A percentile compares a stretch with the other conserved stretches of the same genome.
phyloP scores from a whole-genome alignment of 441 rosid species.

The Brassica hybrid region DNA sequence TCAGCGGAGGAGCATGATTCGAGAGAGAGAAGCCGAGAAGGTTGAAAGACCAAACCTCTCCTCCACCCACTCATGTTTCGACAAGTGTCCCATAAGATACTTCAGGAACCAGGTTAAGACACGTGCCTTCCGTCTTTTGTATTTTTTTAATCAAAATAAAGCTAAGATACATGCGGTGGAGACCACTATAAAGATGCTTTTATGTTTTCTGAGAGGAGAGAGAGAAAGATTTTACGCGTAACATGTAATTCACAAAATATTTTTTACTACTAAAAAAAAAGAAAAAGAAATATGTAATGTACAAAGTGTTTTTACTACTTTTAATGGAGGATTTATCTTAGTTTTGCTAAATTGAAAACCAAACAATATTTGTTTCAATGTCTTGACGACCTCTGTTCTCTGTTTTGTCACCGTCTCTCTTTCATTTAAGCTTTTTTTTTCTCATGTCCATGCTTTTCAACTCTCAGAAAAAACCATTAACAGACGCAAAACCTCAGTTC shows the following conservation, averaged over 20 bases:
- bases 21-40: too few species aligned
- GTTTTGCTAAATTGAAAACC: constrained; percentile 32
- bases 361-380: neutral
- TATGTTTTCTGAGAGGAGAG: constrained; percentile 26
- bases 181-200: too few species aligned
- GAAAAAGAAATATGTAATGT: constrained; percentile 2
- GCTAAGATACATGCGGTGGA: too few species aligned
- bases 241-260: neutral
- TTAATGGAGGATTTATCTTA: constrained; percentile 27
- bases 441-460: constrained; percentile 35
- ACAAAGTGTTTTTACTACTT: constrained; percentile 35
- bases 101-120: too few species aligned
- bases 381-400: constrained; percentile 30
- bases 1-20: too few species aligned
- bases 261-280: too few species aligned
- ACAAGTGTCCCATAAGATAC: too few species aligned
- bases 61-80: too few species aligned
- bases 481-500: constrained; percentile 33
- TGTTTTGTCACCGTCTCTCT: constrained; percentile 28
- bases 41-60: too few species aligned
- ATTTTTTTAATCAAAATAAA: too few species aligned
- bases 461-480: constrained; percentile 33
- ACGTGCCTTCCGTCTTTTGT: too few species aligned
- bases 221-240: neutral
- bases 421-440: constrained; percentile 23